These are phyloP conservation scores for Wickerhamiella alocasiicola DNA, from an alignment of 805 yeast genomes.

Conservation along the genomic window DNA sequence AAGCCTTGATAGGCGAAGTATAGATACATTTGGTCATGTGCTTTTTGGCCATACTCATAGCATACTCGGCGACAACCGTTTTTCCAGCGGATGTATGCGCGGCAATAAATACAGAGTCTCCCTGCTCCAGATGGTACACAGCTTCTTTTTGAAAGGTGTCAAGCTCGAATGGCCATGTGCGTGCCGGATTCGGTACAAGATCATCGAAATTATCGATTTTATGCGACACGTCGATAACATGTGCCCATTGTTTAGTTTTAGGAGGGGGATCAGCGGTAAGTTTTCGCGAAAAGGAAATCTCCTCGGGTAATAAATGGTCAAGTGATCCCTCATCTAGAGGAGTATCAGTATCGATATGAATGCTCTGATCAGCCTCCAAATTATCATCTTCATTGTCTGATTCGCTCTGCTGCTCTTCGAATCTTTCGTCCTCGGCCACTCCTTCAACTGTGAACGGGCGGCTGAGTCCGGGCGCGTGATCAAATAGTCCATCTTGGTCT, in stretches of 20 bases:
- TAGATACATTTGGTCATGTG: conserved; percentile 96
- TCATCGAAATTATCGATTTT: conserved; percentile 74
- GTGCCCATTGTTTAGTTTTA: conserved; percentile 70
- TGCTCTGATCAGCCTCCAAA: conserved; percentile 11
- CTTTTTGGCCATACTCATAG: conserved; percentile 90
- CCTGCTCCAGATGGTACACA: conserved; percentile 88
- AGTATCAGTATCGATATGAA: not conserved
- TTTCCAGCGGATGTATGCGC: conserved; percentile 99
- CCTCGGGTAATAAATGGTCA: conserved; percentile 40
- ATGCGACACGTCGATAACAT: conserved; percentile 78
- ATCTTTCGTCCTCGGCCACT: conserved; percentile 14
- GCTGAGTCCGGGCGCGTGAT: conserved; percentile 67
- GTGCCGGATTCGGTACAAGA: conserved; percentile 83
- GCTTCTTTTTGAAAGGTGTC: conserved; percentile 97
- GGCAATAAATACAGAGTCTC: conserved; percentile 96
- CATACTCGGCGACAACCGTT: conserved; percentile 87
- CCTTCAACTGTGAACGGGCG: conserved; percentile 40
- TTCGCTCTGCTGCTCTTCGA: conserved; percentile 16
- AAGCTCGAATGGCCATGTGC: conserved; percentile 87
- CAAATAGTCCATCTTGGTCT: conserved; percentile 65
- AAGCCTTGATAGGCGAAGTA: conserved; percentile 88
- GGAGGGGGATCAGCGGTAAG: conserved; percentile 4
- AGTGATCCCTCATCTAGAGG: conserved; percentile 17
- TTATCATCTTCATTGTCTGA: conserved; percentile 8
- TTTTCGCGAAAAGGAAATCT: conserved; percentile 35